Evolutionary conservation across 805 yeast species (phyloP), one percentile per base, ranked within the genome.

Genomic region (Myxozyma melibiosi): DNA sequence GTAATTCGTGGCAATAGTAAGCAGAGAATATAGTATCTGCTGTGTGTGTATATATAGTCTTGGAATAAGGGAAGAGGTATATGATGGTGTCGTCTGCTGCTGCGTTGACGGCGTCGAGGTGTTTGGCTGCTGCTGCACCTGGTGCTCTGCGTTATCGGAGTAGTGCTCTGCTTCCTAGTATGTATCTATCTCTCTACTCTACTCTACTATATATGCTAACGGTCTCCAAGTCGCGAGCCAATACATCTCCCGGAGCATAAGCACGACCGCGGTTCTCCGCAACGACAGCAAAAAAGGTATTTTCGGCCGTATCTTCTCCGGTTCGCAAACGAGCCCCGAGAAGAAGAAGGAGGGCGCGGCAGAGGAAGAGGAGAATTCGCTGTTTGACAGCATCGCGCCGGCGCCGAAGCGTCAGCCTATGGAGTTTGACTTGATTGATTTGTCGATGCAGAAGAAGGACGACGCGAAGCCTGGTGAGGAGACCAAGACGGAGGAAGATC

Each of bases 321-420:
- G 39, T 8, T 7, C n/a, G 33, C 16, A 42, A 6, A 47, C 22
- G 9, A 47, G 6, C 24, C 38, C 31, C 20, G 43, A 24, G 11
- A 20, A 16, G 9, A 53, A 42, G n/a, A n/a, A n/a, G 42, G 38
- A 34, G 11, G 40, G 20, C 16, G 16, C 31, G 13, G 11, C 24
- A 13, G 52, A 40, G 30, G 52, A 44, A 51, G 52, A 34, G 9
- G 62, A 44, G 6, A 24, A 18, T 13, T 51, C 62, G 8, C 34
- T 61, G 13, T 53, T 59, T 39, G 61, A 54, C 20, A 35, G 1
- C 20, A 40, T 35, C 14, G 62, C 62, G 8, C 62, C 62, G 11
- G 20, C 39, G 28, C 24, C 52, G 11, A 43, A 34, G 9, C n/a
- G 31, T 14, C 31, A 39, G 34, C 58, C 62, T 3, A 57, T 14